A percentile compares a stretch with the other conserved stretches of the same genome.
phyloP scores from a whole-genome alignment of 768 basidiomycete species.

The Inosperma sp. region DNA sequence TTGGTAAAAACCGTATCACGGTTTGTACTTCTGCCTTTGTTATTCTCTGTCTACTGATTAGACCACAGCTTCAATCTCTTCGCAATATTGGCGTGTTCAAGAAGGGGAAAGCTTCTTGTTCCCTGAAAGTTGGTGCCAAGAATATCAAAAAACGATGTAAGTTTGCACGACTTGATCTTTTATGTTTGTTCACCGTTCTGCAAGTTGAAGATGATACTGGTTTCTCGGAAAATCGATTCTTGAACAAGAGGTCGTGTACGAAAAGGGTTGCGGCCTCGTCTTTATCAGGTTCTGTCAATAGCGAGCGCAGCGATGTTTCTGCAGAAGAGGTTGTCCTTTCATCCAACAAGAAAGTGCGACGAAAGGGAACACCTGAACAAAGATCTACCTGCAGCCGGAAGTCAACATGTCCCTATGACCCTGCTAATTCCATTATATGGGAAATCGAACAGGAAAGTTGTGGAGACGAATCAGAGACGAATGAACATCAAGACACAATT shows the following conservation, averaged over 20 bases:
- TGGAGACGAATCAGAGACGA: conserved; percentile 1
- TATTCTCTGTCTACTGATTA: neutral
- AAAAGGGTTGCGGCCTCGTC: conserved; percentile 6
- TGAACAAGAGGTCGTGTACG: conserved; percentile 26
- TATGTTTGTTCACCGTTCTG: neutral
- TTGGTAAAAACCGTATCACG: conserved; percentile 59
- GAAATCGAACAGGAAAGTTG: conserved; percentile 26
- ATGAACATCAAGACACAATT: conserved; percentile 1
- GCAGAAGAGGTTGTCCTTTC: no score
- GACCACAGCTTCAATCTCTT: conserved; percentile 40
- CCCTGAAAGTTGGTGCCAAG: conserved; percentile 26
- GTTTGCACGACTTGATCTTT: neutral
- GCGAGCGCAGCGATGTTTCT: no score
- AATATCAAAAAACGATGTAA: conserved; percentile 25
- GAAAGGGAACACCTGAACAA: neutral
- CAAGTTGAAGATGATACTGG: neutral
- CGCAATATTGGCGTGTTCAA: conserved; percentile 51
- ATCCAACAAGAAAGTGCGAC: no score
- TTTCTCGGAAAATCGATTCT: conserved; percentile 48
- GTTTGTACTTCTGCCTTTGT: conserved; percentile 30
- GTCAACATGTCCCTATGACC: conserved; percentile 16
- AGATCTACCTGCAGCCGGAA: neutral
- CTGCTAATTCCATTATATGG: conserved; percentile 29
- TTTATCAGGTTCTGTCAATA: neutral
- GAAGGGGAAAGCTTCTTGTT: conserved; percentile 59